Percentiles rank a stretch among this genome's conserved stretches.
Evolutionary conservation across 2,329 filamentous ascomycete species (phyloP).

Genomic region (Nectriaceae sp.): DNA sequence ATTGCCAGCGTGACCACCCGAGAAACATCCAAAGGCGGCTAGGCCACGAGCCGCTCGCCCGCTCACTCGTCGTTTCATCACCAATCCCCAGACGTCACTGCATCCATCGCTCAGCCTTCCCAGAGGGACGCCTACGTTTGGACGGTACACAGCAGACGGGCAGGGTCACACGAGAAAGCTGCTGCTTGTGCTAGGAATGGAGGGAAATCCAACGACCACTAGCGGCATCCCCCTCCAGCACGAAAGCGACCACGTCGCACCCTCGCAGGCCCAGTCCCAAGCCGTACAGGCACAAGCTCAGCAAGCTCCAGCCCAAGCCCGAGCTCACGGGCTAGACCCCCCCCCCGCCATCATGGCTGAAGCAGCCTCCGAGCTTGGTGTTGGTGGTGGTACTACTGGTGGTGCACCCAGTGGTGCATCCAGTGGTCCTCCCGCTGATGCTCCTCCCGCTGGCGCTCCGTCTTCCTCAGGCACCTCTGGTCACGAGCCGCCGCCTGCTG

Average conservation of each 20-base stretch:
- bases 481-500: conserved; percentile 12
- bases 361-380: not conserved
- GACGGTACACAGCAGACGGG: not conserved
- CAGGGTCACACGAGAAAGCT: conserved; percentile 10
- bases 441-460: not conserved
- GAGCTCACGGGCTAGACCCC: not conserved
- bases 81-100: not conserved
- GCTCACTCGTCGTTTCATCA: not conserved
- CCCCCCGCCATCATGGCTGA: not conserved
- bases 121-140: not conserved
- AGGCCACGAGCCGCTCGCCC: not conserved
- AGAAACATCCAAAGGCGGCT: not conserved
- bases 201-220: conserved; percentile 23
- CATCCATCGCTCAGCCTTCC: not conserved
- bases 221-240: conserved; percentile 2
- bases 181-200: conserved; percentile 26
- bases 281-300: not conserved
- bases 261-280: not conserved
- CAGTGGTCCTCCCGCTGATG: not conserved
- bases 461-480: conserved; percentile 4
- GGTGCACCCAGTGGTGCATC: not conserved
- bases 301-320: not conserved
- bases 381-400: not conserved
- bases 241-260: not conserved
- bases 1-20: not conserved